Evolutionary conservation across 148 eudicot species (phyloP).

Genomic region (Persicaria tinctoria): DNA sequence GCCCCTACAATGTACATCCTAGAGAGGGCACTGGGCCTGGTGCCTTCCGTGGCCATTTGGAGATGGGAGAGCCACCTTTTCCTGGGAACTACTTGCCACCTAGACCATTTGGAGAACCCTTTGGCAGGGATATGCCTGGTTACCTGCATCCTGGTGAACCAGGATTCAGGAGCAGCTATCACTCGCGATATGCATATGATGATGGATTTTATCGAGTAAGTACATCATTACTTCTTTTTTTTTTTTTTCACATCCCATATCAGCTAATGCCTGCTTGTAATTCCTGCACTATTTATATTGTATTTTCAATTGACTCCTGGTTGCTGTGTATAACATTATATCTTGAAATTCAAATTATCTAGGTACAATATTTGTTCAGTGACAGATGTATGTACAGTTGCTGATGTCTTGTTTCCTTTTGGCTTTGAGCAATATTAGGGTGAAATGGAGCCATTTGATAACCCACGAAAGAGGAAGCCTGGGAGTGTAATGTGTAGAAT

Average conservation of each 20-base stretch:
- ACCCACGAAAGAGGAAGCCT: conserved; percentile 47
- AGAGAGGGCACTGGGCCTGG: conserved; percentile 48
- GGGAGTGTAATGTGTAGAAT: conserved; percentile 80
- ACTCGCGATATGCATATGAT: conserved; percentile 34
- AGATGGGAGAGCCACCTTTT: conserved; percentile 43
- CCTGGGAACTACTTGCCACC: conserved; percentile 46
- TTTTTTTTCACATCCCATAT: neutral
- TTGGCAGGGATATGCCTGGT: conserved; percentile 43
- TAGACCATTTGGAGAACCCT: conserved; percentile 45
- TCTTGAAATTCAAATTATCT: neutral
- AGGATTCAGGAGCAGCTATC: conserved; percentile 55
- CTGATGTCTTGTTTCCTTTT: conserved; percentile 14
- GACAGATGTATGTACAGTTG: neutral
- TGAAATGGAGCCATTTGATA: conserved; percentile 59
- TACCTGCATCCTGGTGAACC: conserved; percentile 61
- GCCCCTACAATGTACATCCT: conserved; percentile 34
- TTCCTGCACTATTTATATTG: neutral
- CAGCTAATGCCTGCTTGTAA: neutral
- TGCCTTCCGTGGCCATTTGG: conserved; percentile 33
- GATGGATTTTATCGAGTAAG: conserved; percentile 56
- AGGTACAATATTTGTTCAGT: neutral
- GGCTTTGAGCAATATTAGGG: conserved; percentile 33
- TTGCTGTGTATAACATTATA: neutral
- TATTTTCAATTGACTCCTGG: neutral
- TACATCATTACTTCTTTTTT: neutral